These are phyloP conservation scores for Athelia sp. DNA, from an alignment of 1,284 basidiomycete genomes.

Conservation along the genomic window DNA sequence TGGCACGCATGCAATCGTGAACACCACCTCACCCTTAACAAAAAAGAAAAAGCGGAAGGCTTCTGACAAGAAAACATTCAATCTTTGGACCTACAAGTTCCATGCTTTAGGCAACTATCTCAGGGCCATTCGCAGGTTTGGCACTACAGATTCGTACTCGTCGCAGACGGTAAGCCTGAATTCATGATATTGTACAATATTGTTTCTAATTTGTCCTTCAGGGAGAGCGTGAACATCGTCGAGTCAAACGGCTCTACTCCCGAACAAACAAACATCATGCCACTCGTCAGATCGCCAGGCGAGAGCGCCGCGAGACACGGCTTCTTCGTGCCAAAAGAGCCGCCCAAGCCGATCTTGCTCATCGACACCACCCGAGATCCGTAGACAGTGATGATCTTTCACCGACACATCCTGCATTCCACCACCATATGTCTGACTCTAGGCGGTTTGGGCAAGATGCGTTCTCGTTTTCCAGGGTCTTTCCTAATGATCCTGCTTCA, in stretches of 20 bases:
- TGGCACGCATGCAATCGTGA: background rate
- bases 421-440: conserved; percentile 19
- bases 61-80: conserved; percentile 3
- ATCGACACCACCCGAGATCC: conserved; percentile 8
- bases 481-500: conserved; percentile 18
- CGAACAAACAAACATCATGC: conserved; percentile 25
- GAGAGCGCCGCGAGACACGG: conserved; percentile 12
- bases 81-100: conserved; percentile 17
- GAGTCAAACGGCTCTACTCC: conserved; percentile 26
- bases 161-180: conserved; percentile 7
- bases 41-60: conserved; percentile 4
- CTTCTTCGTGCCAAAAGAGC: conserved; percentile 7
- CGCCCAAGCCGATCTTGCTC: background rate
- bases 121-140: conserved; percentile 8
- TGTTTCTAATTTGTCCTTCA: conserved; percentile 6
- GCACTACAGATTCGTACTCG: conserved; percentile 9
- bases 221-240: conserved; percentile 29
- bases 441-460: conserved; percentile 14
- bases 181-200: background rate
- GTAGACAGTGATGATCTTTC: conserved; percentile 12
- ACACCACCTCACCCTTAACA: background rate
- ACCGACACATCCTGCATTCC: conserved; percentile 9
- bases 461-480: conserved; percentile 7
- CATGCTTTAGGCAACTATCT: conserved; percentile 13
- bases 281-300: conserved; percentile 21